Base-by-base conservation (phyloP, 1,284 basidiomycete genomes). In the Meripilus lineatus region DNA sequence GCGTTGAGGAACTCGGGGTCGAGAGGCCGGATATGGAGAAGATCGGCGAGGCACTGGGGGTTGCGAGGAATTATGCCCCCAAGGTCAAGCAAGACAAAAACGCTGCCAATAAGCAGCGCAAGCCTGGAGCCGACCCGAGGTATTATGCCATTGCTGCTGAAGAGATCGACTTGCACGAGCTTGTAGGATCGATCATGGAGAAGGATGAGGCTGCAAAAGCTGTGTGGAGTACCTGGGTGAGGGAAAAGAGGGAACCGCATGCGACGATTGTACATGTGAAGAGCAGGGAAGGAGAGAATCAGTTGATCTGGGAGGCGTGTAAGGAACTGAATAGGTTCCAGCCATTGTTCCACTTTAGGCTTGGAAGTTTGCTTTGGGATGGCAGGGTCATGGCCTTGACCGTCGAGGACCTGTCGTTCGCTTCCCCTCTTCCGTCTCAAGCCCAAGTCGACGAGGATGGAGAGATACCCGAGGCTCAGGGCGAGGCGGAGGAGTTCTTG, bases 231-330 rank as follows among this genome's bases (percentile, higher is more conserved):
- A 44, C 56, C 5, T 57, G 93, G 21, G 68, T 74, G 32, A 46
- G 46, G 5, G 61, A 63, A 0, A 58, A 69, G 3, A 71, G 91
- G 11, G 8, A 25, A 4, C 93, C 94, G 1, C 95, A 99, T 62
- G 71, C 97, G 44, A 98, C 95, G 0, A 68, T 98, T 42, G 81
- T 87, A 6, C 95, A 99, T 62, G 64, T 67, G 50, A 84, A 82
- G 21, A 61, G 66, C 20, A 68, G 86, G 3, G 70, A 73, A 4
- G 67, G 45, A 4, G 75, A 75, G 13, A 37, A 35, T 22, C 44
- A 64, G 45, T 60, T 52, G 15, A 63, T 90, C 2, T 94, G 92
- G 92, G 72, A 82, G 5, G 65, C 67, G 14, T 93, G 88, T 54
- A 54, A 58, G 17, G 57, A 51, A 5, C 62, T 92, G 8, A 67